A percentile compares a stretch with the other conserved stretches of the same genome.
Evolutionary conservation across 495 filamentous ascomycete genomes (phyloP).

Genomic region (Hamigera avellanea): DNA sequence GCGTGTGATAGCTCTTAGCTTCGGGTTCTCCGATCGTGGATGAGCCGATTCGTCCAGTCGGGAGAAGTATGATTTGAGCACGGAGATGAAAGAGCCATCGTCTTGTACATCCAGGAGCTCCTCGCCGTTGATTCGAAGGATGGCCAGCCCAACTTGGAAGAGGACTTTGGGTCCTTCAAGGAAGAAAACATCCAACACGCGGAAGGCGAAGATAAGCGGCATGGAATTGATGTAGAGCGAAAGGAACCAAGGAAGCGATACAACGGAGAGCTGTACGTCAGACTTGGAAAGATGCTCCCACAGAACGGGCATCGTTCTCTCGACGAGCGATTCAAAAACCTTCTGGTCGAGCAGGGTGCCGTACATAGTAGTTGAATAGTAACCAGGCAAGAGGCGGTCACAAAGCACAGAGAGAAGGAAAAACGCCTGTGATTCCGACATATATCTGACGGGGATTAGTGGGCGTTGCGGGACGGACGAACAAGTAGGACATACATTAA

Average conservation of each 20-base stretch:
- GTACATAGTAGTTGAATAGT: conserved; percentile 98
- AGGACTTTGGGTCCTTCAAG: conserved; percentile 94
- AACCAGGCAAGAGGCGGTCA: conserved; percentile 85
- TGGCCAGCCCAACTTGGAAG: conserved; percentile 92
- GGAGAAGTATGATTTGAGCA: conserved; percentile 90
- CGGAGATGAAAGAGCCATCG: conserved; percentile 92
- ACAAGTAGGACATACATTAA: conserved; percentile 52
- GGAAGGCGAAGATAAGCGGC: conserved; percentile 93
- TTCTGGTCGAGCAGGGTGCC: conserved; percentile 92
- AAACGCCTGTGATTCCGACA: conserved; percentile 94
- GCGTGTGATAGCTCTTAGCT: conserved; percentile 79
- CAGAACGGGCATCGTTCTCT: conserved; percentile 96
- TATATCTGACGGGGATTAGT: conserved; percentile 50
- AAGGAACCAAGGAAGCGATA: conserved; percentile 95
- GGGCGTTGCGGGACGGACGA: neutral
- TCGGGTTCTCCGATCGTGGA: conserved; percentile 86
- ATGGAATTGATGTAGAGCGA: conserved; percentile 99
- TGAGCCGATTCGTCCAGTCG: conserved; percentile 91
- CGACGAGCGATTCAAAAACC: conserved; percentile 92
- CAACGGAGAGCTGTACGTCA: conserved; percentile 96
- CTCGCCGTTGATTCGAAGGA: conserved; percentile 94
- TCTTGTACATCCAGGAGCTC: conserved; percentile 92
- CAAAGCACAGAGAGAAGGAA: conserved; percentile 87
- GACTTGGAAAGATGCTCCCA: conserved; percentile 95
- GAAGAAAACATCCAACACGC: conserved; percentile 95